These are phyloP conservation scores for Globisporangium nodosum DNA, from an alignment of 352 stramenopile genomes.

Conservation along the genomic window DNA sequence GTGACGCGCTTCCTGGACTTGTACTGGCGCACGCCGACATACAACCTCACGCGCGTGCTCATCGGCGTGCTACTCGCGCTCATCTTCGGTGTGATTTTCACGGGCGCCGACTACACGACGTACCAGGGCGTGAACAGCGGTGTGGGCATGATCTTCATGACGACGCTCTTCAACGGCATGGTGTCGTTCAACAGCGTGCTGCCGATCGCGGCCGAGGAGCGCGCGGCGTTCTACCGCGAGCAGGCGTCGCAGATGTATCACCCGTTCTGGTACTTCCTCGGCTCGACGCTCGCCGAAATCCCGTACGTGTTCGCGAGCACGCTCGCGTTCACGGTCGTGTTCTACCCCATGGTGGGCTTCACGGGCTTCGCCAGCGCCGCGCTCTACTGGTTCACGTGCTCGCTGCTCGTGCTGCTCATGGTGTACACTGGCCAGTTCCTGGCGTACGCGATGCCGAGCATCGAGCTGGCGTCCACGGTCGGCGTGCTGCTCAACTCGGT, in stretches of 20 bases:
- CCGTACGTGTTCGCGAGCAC: slow-evolving; percentile 26
- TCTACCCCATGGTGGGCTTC: slow-evolving; percentile 60
- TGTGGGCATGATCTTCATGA: slow-evolving; percentile 63
- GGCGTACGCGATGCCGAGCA: slow-evolving; percentile 28
- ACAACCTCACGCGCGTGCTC: slow-evolving; percentile 59
- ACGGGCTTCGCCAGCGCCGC: slow-evolving; percentile 19
- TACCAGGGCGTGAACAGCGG: slow-evolving; percentile 26
- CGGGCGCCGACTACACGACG: slow-evolving; percentile 19
- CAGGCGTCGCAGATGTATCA: slow-evolving; percentile 83
- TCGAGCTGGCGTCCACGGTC: slow-evolving; percentile 21
- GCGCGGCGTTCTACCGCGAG: slow-evolving; percentile 43
- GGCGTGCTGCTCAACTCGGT: slow-evolving; percentile 5
- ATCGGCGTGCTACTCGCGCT: slow-evolving; percentile 13
- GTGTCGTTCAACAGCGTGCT: slow-evolving; percentile 63
- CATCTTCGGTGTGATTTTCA: slow-evolving; percentile 21
- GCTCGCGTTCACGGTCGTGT: slow-evolving; percentile 38
- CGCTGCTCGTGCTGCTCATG: slow-evolving; percentile 36
- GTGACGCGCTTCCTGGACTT: slow-evolving; percentile 13
- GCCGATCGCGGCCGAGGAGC: slow-evolving; percentile 59
- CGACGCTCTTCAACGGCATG: slow-evolving; percentile 62
- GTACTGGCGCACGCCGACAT: slow-evolving; percentile 46
- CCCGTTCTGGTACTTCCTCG: slow-evolving; percentile 54
- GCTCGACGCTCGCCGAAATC: slow-evolving; percentile 69
- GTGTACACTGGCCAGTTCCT: slow-evolving; percentile 71
- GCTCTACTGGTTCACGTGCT: slow-evolving; percentile 62